A percentile compares a stretch with the other conserved stretches of the same genome.
Evolutionary conservation across 202 grass and related monocot species (phyloP).

Genomic region (Musa balbisiana): DNA sequence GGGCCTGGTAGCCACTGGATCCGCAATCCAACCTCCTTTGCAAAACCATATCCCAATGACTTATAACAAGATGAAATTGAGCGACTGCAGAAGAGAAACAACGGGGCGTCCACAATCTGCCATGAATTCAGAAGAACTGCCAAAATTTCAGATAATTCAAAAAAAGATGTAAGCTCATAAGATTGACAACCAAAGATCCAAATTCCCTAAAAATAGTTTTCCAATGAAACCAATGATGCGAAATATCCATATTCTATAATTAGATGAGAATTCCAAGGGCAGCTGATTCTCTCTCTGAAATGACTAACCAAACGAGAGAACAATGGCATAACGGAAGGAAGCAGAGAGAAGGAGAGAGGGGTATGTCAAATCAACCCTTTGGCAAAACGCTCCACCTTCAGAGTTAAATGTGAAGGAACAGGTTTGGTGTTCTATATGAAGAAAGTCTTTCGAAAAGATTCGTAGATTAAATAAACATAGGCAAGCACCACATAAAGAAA

Average conservation of each 20-base stretch:
- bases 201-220: not conserved
- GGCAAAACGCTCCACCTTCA: too few relatives aligned
- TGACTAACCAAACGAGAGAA: not conserved
- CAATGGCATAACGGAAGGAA: too few relatives aligned
- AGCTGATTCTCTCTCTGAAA: not conserved
- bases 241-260: too few relatives aligned
- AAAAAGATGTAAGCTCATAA: not conserved
- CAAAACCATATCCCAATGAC: conserved; percentile 44
- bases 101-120: conserved; percentile 22
- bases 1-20: conserved; percentile 37
- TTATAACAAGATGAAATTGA: not conserved
- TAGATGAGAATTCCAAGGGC: too few relatives aligned
- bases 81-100: conserved; percentile 1
- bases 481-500: too few relatives aligned
- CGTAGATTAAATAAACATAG: too few relatives aligned
- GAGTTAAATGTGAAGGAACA: too few relatives aligned
- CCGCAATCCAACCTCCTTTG: conserved; percentile 48
- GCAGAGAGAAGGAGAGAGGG: too few relatives aligned
- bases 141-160: conserved; percentile 15
- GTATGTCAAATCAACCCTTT: too few relatives aligned
- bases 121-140: not conserved
- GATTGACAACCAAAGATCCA: not conserved
- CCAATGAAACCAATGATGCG: not conserved
- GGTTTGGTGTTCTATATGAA: too few relatives aligned
- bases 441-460: too few relatives aligned